Evolutionary conservation across 192 early-diverging fungal genomes (phyloP).

Genomic region (Linnemannia hyalina): DNA sequence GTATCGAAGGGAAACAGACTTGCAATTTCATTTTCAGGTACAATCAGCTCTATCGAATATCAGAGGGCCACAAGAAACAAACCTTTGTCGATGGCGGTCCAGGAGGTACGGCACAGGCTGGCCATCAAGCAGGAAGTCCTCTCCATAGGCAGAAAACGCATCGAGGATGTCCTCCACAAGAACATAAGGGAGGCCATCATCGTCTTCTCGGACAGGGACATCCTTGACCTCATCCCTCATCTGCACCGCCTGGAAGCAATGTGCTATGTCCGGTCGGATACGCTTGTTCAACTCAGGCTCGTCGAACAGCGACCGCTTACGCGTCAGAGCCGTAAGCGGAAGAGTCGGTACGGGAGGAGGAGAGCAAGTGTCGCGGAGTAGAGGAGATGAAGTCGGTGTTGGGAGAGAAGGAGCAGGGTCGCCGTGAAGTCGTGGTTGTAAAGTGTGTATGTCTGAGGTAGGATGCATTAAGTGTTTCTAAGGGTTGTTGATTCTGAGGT

Average conservation of each 20-base stretch:
- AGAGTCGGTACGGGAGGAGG: neutral
- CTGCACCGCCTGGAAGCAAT: constrained; percentile 19
- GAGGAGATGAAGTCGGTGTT: neutral
- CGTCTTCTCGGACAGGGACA: constrained; percentile 18
- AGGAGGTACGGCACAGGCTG: constrained; percentile 36
- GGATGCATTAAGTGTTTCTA: neutral
- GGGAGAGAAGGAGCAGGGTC: neutral
- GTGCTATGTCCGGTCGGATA: neutral
- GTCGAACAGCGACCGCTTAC: neutral
- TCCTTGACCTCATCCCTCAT: constrained; percentile 19
- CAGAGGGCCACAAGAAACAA: neutral
- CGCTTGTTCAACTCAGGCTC: constrained; percentile 11
- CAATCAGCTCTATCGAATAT: neutral
- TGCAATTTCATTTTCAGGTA: neutral
- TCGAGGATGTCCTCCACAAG: constrained; percentile 40
- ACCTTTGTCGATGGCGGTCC: constrained; percentile 22
- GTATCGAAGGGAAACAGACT: neutral
- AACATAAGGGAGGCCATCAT: constrained; percentile 15
- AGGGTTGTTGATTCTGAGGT: neutral
- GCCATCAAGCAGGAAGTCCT: constrained; percentile 27
- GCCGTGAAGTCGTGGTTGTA: neutral
- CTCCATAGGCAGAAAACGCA: constrained; percentile 27
- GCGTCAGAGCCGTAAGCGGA: neutral
- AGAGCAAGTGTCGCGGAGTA: neutral
- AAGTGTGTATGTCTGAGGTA: neutral